These are phyloP conservation scores for Fimicolochytrium jonesii DNA, from an alignment of 192 early-diverging fungal species.

Conservation along the genomic window DNA sequence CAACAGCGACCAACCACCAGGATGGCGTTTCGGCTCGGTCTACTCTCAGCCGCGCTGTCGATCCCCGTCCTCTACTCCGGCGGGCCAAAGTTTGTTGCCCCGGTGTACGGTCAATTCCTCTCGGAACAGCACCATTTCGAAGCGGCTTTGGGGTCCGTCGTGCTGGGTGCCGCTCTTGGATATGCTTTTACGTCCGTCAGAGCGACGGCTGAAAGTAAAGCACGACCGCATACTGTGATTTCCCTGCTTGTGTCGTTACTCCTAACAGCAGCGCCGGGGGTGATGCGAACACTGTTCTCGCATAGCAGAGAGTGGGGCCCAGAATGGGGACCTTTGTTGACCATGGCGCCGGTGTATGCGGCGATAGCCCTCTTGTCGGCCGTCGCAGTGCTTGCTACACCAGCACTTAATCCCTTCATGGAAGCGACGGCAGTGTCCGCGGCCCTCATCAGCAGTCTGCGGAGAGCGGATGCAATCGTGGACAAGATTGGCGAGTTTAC, in stretches of 20 bases:
- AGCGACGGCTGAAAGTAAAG: not conserved
- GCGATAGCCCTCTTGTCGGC: not conserved
- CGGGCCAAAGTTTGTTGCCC: slow-evolving; percentile 14
- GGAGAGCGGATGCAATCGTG: no score
- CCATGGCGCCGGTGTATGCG: slow-evolving; percentile 8
- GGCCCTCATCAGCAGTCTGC: no score
- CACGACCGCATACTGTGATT: not conserved
- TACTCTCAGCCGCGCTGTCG: not conserved
- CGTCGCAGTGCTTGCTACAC: not conserved
- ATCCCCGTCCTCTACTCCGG: not conserved
- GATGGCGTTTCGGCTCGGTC: no score
- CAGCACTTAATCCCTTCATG: not conserved
- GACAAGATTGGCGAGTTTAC: no score
- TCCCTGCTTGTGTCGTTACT: not conserved
- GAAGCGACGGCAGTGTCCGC: not conserved
- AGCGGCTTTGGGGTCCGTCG: not conserved
- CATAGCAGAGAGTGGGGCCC: slow-evolving; percentile 5
- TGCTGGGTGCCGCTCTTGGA: not conserved
- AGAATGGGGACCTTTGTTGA: not conserved
- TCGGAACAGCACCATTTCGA: not conserved
- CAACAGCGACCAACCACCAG: no score
- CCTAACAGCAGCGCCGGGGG: not conserved
- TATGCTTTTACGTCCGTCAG: no score
- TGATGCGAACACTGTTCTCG: not conserved
- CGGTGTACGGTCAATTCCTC: slow-evolving; percentile 25